A percentile compares a stretch with the other conserved stretches of the same genome.
Conservation (phyloP, 805 yeast genomes). For the Tetrapisispora taiwanensis region DNA sequence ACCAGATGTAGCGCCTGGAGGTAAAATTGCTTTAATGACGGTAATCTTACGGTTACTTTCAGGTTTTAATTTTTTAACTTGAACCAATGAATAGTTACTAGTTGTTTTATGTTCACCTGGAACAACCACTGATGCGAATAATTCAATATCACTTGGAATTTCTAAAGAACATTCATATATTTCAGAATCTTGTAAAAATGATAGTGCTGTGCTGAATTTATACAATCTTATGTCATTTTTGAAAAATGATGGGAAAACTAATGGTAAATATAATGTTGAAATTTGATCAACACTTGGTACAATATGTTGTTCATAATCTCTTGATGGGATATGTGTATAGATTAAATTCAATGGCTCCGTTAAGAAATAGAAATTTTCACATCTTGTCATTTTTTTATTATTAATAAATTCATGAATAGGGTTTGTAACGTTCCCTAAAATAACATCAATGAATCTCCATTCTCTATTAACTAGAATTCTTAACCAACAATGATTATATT, state of each 20-base stretch:
- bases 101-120: conserved; percentile 33
- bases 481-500: conserved; percentile 83
- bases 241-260: conserved; percentile 76
- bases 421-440: conserved; percentile 50
- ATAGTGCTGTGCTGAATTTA: conserved; percentile 67
- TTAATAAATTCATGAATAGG: conserved; percentile 37
- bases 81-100: conserved; percentile 56
- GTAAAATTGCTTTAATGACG: conserved; percentile 71
- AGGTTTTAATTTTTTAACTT: conserved; percentile 55
- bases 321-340: conserved; percentile 79
- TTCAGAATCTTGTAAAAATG: conserved; percentile 65
- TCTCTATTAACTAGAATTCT: conserved; percentile 65
- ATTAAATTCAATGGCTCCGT: conserved; percentile 65
- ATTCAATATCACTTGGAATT: conserved; percentile 61
- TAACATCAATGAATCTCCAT: conserved; percentile 71
- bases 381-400: conserved; percentile 21
- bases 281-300: conserved; percentile 74
- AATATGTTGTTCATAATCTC: conserved; percentile 72
- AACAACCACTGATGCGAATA: conserved; percentile 46
- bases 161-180: conserved; percentile 67
- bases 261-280: conserved; percentile 71
- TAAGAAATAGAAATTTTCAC: conserved; percentile 58
- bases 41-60: conserved; percentile 46
- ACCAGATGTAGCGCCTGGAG: conserved; percentile 59
- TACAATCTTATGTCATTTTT: conserved; percentile 46